Evolutionary conservation across 148 eudicot genomes (phyloP).

Genomic region (Heliosperma pusillum): DNA sequence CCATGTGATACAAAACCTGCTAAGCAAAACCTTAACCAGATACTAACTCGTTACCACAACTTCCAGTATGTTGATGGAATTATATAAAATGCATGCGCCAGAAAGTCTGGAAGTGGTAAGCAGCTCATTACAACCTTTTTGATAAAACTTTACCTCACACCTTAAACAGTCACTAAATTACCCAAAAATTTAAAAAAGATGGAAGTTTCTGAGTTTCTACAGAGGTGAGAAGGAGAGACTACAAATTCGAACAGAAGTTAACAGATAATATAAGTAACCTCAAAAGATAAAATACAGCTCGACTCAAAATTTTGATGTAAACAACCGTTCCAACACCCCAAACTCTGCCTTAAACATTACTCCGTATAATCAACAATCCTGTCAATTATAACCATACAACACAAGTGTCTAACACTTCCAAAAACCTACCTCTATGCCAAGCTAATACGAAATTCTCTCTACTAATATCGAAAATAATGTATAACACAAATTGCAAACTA

Average conservation of each 20-base stretch:
- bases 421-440: neutral
- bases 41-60: neutral
- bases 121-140: conserved; percentile 1
- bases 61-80: neutral
- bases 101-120: neutral
- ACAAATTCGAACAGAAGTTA: neutral
- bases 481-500: no score
- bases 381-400: neutral
- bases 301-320: neutral
- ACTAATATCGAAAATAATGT: no score
- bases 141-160: neutral
- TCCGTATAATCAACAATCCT: neutral
- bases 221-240: neutral
- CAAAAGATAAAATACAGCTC: no score
- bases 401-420: neutral
- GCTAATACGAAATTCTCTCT: no score
- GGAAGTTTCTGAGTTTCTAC: neutral
- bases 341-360: neutral
- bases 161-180: neutral
- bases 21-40: neutral
- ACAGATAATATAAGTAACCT: neutral
- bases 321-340: neutral
- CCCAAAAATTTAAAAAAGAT: neutral
- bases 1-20: neutral
- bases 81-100: neutral